Evolutionary conservation across 2,329 filamentous ascomycete genomes (phyloP).

Genomic region (Cytospora mali): DNA sequence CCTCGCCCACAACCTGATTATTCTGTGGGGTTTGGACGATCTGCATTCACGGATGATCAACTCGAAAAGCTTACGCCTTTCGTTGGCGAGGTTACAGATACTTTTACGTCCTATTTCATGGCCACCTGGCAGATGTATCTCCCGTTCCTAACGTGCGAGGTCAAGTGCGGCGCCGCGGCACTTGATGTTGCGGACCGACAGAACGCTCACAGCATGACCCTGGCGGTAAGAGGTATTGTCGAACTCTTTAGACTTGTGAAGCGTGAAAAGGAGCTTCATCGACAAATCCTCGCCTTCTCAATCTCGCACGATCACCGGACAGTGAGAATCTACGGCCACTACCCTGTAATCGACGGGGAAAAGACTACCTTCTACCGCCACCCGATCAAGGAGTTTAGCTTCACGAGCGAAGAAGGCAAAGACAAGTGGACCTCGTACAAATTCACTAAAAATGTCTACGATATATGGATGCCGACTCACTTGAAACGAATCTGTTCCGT

Average conservation of each 20-base stretch:
- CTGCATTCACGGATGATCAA: conserved; percentile 47
- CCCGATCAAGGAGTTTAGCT: conserved; percentile 40
- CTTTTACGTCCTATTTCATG: conserved; percentile 51
- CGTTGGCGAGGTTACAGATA: conserved; percentile 40
- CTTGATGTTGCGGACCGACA: conserved; percentile 44
- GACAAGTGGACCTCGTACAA: conserved; percentile 43
- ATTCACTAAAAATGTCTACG: conserved; percentile 42
- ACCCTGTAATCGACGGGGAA: conserved; percentile 40
- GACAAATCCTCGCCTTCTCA: conserved; percentile 48
- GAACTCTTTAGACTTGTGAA: conserved; percentile 43
- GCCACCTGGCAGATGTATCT: conserved; percentile 51
- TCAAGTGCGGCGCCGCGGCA: conserved; percentile 45
- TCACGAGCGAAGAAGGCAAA: conserved; percentile 37
- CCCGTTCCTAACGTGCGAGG: conserved; percentile 52
- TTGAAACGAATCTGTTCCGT: conserved; percentile 42
- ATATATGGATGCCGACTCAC: conserved; percentile 40
- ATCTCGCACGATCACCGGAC: conserved; percentile 40
- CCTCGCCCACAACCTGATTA: conserved; percentile 48
- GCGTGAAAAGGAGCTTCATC: conserved; percentile 42
- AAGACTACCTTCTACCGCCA: conserved; percentile 42
- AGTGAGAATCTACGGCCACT: conserved; percentile 46
- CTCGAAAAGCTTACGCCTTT: conserved; percentile 44
- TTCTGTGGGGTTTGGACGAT: conserved; percentile 43
- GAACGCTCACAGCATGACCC: conserved; percentile 45
- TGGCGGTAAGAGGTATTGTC: conserved; percentile 43